These are phyloP conservation scores for Bonia amplexicaulis DNA, from an alignment of 176 grass and related monocot species.

Conservation along the genomic window DNA sequence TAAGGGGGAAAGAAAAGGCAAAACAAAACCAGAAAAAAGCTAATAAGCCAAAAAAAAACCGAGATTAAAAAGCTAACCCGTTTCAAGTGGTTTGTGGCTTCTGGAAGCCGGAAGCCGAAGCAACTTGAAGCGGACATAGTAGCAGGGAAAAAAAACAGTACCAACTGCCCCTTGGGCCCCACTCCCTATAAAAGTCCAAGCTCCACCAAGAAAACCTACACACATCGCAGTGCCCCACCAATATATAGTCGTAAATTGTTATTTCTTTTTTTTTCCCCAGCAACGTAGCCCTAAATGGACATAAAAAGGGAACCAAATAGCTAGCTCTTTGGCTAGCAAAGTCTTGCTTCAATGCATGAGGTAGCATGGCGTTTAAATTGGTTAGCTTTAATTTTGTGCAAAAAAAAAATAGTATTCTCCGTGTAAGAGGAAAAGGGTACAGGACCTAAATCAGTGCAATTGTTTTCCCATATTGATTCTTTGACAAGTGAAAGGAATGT, in stretches of 20 bases:
- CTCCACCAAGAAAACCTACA: neutral
- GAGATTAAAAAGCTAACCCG: accelerated
- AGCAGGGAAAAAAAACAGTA: neutral
- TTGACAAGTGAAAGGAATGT: neutral
- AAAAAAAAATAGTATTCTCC: neutral
- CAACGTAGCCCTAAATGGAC: neutral
- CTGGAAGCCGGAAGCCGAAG: too few species aligned
- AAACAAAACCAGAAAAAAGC: too few species aligned
- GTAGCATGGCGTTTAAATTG: neutral
- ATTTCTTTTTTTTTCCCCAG: too few species aligned
- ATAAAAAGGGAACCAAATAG: neutral
- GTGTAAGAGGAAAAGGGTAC: neutral
- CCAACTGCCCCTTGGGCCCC: neutral
- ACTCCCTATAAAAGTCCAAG: neutral
- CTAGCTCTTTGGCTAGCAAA: neutral
- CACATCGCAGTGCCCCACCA: neutral
- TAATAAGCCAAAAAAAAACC: too few species aligned
- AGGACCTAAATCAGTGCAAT: neutral
- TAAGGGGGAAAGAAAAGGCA: too few species aligned
- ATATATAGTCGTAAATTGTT: neutral
- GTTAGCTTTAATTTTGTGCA: neutral
- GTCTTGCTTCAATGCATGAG: neutral
- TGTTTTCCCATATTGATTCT: neutral
- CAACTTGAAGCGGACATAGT: neutral
- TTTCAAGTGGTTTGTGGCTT: too few species aligned